Percentiles rank a stretch among this genome's conserved stretches.
phyloP scores from a whole-genome alignment of 306 rosid genomes.

The Cucurbita pepo region DNA sequence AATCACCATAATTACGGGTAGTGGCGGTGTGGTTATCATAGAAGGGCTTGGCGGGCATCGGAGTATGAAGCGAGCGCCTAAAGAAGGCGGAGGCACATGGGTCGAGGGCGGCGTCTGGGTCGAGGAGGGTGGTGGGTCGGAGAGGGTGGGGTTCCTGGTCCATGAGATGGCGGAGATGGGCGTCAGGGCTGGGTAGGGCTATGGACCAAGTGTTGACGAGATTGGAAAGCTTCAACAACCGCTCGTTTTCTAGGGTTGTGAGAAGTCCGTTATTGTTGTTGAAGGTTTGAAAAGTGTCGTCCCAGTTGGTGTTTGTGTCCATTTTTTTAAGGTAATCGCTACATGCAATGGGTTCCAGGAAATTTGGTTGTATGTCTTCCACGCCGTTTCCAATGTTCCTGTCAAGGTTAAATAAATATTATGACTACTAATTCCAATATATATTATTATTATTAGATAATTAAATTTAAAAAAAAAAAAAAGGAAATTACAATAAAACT shows the following conservation, averaged over 20 bases:
- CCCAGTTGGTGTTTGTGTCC: constrained; percentile 35
- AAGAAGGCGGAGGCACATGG: neutral
- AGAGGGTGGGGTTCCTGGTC: neutral
- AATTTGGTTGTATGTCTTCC: constrained; percentile 51
- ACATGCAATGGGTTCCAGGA: constrained; percentile 59
- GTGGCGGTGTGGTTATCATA: no score
- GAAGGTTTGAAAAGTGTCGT: constrained; percentile 29
- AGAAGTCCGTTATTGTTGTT: constrained; percentile 22
- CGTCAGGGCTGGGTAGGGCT: constrained; percentile 60
- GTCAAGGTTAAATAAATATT: neutral
- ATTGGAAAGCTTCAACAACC: constrained; percentile 49
- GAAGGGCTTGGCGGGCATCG: neutral
- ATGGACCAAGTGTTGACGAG: constrained; percentile 80
- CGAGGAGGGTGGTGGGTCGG: neutral
- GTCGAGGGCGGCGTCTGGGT: neutral
- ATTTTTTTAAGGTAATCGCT: constrained; percentile 73
- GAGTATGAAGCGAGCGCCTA: constrained; percentile 21
- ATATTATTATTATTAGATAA: no score
- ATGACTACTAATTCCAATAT: neutral
- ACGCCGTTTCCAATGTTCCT: constrained; percentile 48
- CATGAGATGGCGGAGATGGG: constrained; percentile 4
- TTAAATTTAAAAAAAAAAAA: neutral
- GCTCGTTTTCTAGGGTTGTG: constrained; percentile 28
- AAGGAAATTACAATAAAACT: constrained; percentile 43
- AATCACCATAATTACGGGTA: constrained; percentile 29